Conservation (phyloP, 2,329 filamentous ascomycete genomes). For the Colletotrichum lupini region DNA sequence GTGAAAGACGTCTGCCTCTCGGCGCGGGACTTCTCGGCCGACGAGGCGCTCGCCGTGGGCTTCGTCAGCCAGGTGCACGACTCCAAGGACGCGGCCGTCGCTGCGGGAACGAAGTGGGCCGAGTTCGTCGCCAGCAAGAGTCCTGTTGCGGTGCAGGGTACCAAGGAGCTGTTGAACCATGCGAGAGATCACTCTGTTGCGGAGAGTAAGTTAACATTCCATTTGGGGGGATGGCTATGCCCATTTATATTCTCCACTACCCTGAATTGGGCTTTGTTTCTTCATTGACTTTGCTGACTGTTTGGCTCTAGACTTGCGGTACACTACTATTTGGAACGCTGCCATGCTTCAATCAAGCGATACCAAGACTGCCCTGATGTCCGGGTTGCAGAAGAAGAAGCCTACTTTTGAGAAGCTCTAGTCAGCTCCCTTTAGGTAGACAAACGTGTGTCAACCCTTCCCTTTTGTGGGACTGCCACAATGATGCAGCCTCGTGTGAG, state of each 20-base stretch:
- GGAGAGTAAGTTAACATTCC: constrained; percentile 70
- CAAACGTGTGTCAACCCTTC: too few relatives aligned
- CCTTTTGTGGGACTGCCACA: too few relatives aligned
- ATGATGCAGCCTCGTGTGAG: not conserved
- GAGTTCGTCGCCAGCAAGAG: constrained; percentile 80
- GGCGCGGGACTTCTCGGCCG: constrained; percentile 74
- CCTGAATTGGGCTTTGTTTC: not conserved
- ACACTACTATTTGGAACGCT: constrained; percentile 89
- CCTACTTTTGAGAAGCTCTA: constrained; percentile 88
- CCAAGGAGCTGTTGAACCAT: constrained; percentile 88
- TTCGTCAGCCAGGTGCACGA: constrained; percentile 75
- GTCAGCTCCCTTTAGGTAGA: not conserved
- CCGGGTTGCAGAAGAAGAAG: constrained; percentile 81
- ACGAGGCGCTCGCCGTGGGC: constrained; percentile 77
- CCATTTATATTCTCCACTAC: not conserved
- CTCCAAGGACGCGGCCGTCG: constrained; percentile 71
- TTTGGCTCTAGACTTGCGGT: constrained; percentile 71
- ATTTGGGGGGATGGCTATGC: not conserved
- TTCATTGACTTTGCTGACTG: not conserved
- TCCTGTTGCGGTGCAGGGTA: constrained; percentile 87
- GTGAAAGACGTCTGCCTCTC: constrained; percentile 82
- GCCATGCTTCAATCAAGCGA: constrained; percentile 85
- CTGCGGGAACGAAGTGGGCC: constrained; percentile 72
- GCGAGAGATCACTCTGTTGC: constrained; percentile 81
- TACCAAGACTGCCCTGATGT: constrained; percentile 78